Percentiles rank a stretch among this genome's conserved stretches.
These are phyloP conservation scores for Bathelium albidoporum DNA, from an alignment of 495 filamentous ascomycete species.

Conservation along the genomic window DNA sequence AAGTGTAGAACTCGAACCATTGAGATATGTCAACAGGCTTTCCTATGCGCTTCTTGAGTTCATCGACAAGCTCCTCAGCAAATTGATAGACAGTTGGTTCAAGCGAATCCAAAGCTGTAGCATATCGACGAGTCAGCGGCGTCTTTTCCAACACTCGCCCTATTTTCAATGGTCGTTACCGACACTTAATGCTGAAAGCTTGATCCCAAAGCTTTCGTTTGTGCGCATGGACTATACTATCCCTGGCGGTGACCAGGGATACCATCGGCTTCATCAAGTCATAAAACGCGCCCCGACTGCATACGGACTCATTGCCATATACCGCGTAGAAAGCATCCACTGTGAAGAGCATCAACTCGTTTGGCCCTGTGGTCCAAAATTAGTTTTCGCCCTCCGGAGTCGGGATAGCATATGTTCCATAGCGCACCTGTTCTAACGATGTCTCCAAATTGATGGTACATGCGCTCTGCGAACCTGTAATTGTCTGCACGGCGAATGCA, in stretches of 20 bases:
- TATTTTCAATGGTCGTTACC: too few relatives aligned
- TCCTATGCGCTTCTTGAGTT: slow-evolving; percentile 17
- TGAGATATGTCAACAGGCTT: slow-evolving; percentile 23
- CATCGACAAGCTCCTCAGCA: slow-evolving; percentile 21
- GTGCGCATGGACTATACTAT: slow-evolving; percentile 28
- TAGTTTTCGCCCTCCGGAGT: not conserved
- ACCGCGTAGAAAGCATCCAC: slow-evolving; percentile 29
- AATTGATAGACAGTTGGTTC: slow-evolving; percentile 23
- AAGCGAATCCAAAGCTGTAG: slow-evolving; percentile 32
- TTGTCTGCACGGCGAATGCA: not conserved
- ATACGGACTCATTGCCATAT: slow-evolving; percentile 25
- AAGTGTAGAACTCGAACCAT: slow-evolving; percentile 30
- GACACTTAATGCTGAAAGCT: slow-evolving; percentile 16
- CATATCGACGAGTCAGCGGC: too few relatives aligned
- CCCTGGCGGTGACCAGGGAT: slow-evolving; percentile 32
- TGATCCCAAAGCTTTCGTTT: slow-evolving; percentile 37
- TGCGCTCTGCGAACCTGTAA: slow-evolving; percentile 7
- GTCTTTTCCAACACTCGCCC: too few relatives aligned
- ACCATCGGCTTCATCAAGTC: slow-evolving; percentile 23
- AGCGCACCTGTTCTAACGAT: slow-evolving; percentile 19
- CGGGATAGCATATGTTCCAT: too few relatives aligned
- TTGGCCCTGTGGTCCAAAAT: not conserved
- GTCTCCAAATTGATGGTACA: slow-evolving; percentile 14
- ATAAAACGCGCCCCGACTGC: slow-evolving; percentile 37
- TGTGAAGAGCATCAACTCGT: slow-evolving; percentile 28